Base-by-base conservation (phyloP, 768 basidiomycete species). In the Podaxis sp. region DNA sequence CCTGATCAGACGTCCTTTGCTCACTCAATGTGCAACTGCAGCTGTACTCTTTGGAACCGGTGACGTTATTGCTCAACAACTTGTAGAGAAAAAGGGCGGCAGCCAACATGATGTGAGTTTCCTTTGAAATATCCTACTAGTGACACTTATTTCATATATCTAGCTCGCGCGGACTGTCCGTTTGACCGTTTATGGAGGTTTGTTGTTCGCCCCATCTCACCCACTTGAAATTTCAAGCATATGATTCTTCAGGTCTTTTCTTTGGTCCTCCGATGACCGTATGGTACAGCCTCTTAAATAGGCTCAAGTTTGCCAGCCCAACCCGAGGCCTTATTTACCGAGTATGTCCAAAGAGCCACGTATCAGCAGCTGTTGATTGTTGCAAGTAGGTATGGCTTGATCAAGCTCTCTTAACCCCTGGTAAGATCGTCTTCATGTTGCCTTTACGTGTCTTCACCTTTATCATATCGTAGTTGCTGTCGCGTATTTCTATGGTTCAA, bases 1-100 rank as follows among this genome's bases (percentile, higher is more conserved):
- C 19, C 80, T 92, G 22, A 73, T 88, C 56, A 82, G 86, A 11
- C 79, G 84, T 12, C 90, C 90, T 0, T 77, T 89, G 76, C 59
- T 85, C 17, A 75, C 85, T 2, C 88, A 90, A 66, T 89, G 86
- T 61, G 73, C 75, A 0, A 89, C 89, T 0, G 88, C 88, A 0
- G 84, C 82, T 1, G 67, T 88, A 56, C 76, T 93, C 8, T 93
- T 93, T 65, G 87, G 89, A 49, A 78, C 82, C 5, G 92, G 90
- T 22, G 93, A 94, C 70, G 68, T 95, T 1, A 82, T 96, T 48
- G 95, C 95, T 0, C 95, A 97, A 74, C 95, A 96, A 73, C 83
- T 77, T 1, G 83, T 96, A 19, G 95, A 96, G 70, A 79, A 79
- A 68, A 84, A 79, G 66, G 92, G 93, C 5, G 77, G 70, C 8